These are phyloP conservation scores for Mucor plumbeus DNA, from an alignment of 371 early-diverging fungal species.

Conservation along the genomic window DNA sequence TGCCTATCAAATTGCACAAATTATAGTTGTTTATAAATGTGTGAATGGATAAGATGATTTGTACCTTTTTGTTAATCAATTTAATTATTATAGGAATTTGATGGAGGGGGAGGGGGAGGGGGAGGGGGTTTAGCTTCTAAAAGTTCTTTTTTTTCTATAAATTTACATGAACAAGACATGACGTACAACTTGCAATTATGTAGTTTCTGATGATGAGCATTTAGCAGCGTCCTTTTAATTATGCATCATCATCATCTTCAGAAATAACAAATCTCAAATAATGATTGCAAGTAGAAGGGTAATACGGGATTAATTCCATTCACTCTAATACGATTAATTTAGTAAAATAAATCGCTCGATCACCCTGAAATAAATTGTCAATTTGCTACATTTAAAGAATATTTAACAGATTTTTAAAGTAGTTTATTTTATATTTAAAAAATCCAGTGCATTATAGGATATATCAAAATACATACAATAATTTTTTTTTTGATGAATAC, in stretches of 20 bases:
- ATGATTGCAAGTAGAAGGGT: too few species aligned
- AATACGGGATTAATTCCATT: too few species aligned
- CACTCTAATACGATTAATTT: too few species aligned
- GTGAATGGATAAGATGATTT: not conserved
- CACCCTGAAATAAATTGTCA: too few species aligned
- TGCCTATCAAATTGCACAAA: not conserved
- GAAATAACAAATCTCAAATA: not conserved
- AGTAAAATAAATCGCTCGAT: too few species aligned
- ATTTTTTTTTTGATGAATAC: not conserved
- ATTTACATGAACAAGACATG: conserved; percentile 5
- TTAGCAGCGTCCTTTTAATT: not conserved
- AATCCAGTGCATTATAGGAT: not conserved
- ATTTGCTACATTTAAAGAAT: too few species aligned
- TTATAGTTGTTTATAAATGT: not conserved
- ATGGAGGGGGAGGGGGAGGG: too few species aligned
- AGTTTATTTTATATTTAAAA: too few species aligned
- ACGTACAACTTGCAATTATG: not conserved
- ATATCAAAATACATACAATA: not conserved
- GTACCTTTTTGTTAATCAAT: too few species aligned
- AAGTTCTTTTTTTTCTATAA: not conserved
- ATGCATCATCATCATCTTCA: not conserved
- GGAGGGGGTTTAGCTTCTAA: not conserved
- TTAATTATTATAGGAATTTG: too few species aligned
- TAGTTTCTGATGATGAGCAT: not conserved
- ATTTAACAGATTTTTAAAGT: too few species aligned